Base-by-base conservation (phyloP, 176 grass and related monocot species). In the Ensete glaucum region DNA sequence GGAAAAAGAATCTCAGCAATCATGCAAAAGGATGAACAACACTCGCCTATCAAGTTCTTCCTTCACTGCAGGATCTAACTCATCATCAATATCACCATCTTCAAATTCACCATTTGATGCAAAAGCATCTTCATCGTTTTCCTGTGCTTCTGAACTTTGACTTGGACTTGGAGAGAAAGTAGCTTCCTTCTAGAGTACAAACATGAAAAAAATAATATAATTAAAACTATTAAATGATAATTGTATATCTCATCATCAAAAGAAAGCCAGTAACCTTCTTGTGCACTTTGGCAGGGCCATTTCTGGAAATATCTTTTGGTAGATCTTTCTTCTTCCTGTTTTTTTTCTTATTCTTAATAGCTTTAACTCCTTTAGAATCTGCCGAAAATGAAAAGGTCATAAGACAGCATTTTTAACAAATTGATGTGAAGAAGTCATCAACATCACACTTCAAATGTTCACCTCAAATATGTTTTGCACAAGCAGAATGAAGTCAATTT, bases 41-140 rank as follows among this genome's bases (percentile, higher is more conserved):
- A 51, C 75, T 86, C 71, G 95, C 96, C 96, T 95, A 84, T 99
- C 96, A 79, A 99, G 96, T 76, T 99, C 86, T 92, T 99, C 96
- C 79, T 92, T 85, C 85, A 99, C 91, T 66, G 86, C 91, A 89
- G 96, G 96, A 87, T 99, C 96, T 76, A 99, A 87, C 76, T 85
- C 93, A 83, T 99, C 96, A 84, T 99, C 96, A 52, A 83, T 81
- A 25, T 99, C 88, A 86, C 77, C 88, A 84, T 95, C 96, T 83
- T 95, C 81, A 23, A 73, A 80, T 52, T 82, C 80, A 76, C 70
- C 26, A 56, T 80, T 83, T 8, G 82, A 50, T 58, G 76, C 81
- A 83, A 99, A 95, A 79, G 88, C 81, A 64, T 99, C 83, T 73
- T 91, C 88, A 54, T 56, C 83, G 81, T 85, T 82, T 64, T 92